Evolutionary conservation across 2,329 filamentous ascomycete species (phyloP).

Genomic region (Curvularia eragrostidis): DNA sequence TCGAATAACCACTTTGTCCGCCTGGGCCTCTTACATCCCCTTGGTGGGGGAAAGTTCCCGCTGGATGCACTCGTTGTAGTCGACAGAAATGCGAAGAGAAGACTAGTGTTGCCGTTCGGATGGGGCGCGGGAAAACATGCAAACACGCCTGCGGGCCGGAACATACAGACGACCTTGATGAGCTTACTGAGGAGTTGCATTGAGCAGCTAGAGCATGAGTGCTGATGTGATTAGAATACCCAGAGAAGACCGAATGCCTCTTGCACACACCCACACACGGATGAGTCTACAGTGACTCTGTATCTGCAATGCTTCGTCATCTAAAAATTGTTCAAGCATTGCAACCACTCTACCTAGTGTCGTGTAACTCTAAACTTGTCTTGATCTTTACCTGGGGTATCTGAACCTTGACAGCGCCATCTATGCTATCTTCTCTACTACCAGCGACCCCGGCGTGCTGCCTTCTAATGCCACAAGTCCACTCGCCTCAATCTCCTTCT

Average conservation of each 20-base stretch:
- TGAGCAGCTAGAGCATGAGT: conserved; percentile 29
- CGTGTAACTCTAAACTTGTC: not conserved
- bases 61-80: conserved; percentile 56
- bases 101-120: conserved; percentile 54
- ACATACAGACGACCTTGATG: conserved; percentile 41
- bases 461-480: conserved; percentile 50
- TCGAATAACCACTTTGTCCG: conserved; percentile 49
- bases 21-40: conserved; percentile 54
- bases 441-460: conserved; percentile 29
- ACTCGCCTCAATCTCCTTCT: conserved; percentile 70
- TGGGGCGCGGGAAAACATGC: conserved; percentile 53
- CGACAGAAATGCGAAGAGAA: conserved; percentile 46
- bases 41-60: conserved; percentile 53
- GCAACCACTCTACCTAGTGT: not conserved
- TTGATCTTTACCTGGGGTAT: not conserved
- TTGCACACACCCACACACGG: not conserved
- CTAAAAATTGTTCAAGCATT: not conserved
- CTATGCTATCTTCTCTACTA: conserved; percentile 27
- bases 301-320: not conserved
- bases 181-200: conserved; percentile 37
- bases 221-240: not conserved
- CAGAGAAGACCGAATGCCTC: not conserved
- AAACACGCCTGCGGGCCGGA: conserved; percentile 37
- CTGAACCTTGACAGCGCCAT: not conserved
- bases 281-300: not conserved